Base-by-base conservation (phyloP, 768 basidiomycete genomes). In the Leccinum longicurvipes region DNA sequence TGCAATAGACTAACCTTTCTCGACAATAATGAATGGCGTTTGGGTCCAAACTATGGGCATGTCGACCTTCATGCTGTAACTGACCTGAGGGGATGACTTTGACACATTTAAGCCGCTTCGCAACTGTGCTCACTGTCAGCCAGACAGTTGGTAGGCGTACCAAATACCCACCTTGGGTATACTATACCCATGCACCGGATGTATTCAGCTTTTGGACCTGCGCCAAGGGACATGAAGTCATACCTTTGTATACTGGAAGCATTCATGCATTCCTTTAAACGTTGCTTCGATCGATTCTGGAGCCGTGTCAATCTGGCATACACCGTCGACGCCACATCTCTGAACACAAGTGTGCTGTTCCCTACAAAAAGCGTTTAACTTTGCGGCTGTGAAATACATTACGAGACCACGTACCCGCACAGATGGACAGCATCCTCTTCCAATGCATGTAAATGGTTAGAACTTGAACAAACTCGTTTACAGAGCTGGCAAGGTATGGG, bases 171-270 rank as follows among this genome's bases (percentile, higher is more conserved):
- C 81, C 77, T 74, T 83, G 83, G 0, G 75, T 73, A 61, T 84
- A 84, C 82, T 83, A 36, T n/a, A 27, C 9, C 11, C 34, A 47
- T 48, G 44, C 10, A 46, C 21, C 14, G n/a, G 25, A 25, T 50
- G 10, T 1, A 14, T 28, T 47, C 17, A 32, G 19, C 7, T 8
- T 11, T 31, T 19, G 6, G 51, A 50, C 15, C 23, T 19, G 12
- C 6, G 24, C 23, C 11, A 50, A 19, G 17, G 17, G 11, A 29
- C 29, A 8, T 9, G 39, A 27, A 32, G 19, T 50, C 53, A 32
- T 47, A 81, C 85, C 77, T 79, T 86, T 1, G 84, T 86, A 54
- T 82, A 86, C 59, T 82, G 78, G 67, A 84, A 86, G 3, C 76
- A 81, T 59, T 83, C 80, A 39, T 85, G 79, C 55, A 71, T 73